Evolutionary conservation across 2,329 filamentous ascomycete species (phyloP).

Genomic region (Phialemonium atrogriseum): DNA sequence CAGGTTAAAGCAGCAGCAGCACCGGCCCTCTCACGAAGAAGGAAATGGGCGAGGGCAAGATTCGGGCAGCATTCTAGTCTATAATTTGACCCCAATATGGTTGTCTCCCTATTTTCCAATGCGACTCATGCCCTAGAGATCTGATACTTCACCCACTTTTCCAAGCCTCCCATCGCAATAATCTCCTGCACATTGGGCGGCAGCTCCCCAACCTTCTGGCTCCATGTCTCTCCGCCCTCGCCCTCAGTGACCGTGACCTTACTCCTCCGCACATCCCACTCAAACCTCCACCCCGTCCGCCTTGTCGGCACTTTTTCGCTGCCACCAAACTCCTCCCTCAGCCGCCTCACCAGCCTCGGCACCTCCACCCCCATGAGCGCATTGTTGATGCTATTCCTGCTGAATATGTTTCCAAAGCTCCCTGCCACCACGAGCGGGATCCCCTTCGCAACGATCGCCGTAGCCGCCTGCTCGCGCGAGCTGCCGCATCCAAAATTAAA

Average conservation of each 20-base stretch:
- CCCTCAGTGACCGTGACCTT: constrained; percentile 65
- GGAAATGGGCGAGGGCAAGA: no score
- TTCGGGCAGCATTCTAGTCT: no score
- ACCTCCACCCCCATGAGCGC: constrained; percentile 37
- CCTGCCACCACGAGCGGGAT: constrained; percentile 31
- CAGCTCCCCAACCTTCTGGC: constrained; percentile 72
- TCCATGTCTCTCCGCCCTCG: constrained; percentile 59
- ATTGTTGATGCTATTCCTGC: constrained; percentile 47
- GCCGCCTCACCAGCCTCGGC: not conserved
- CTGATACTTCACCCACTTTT: constrained; percentile 73
- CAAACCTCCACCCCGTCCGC: constrained; percentile 74
- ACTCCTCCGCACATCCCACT: constrained; percentile 71
- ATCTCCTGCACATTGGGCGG: constrained; percentile 83
- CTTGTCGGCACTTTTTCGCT: constrained; percentile 51
- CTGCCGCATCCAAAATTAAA: constrained; percentile 85
- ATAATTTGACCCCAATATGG: no score
- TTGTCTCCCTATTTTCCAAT: no score
- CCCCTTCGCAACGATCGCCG: constrained; percentile 71
- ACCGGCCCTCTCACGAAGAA: no score
- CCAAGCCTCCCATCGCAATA: constrained; percentile 67
- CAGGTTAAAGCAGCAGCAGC: no score
- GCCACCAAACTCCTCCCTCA: constrained; percentile 45
- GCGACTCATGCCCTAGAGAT: no score
- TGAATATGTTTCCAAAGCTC: constrained; percentile 28
- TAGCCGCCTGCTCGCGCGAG: constrained; percentile 80